phyloP scores from a whole-genome alignment of 2,329 filamentous ascomycete genomes.

The Thelonectria rubi region DNA sequence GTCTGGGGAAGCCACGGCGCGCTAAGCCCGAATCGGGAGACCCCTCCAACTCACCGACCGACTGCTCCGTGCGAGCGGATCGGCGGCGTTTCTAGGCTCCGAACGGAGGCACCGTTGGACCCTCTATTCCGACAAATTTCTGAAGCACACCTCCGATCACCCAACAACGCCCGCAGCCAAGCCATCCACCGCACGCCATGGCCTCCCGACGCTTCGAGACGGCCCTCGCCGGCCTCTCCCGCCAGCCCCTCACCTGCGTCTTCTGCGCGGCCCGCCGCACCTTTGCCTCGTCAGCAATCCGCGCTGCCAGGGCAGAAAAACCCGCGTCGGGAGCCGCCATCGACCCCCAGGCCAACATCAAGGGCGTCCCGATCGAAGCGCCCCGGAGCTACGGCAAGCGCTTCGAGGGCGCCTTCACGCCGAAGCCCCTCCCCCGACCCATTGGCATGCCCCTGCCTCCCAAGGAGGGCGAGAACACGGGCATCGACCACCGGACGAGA shows the following conservation, averaged over 20 bases:
- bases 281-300: conserved; percentile 56
- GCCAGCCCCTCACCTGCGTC: conserved; percentile 54
- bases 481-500: conserved; percentile 73
- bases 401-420: conserved; percentile 62
- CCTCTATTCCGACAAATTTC: conserved; percentile 34
- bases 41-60: conserved; percentile 26
- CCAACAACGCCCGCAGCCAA: conserved; percentile 23
- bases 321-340: conserved; percentile 48
- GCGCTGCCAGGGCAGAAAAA: conserved; percentile 45
- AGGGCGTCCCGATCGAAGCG: conserved; percentile 63
- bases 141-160: conserved; percentile 16
- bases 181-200: conserved; percentile 36
- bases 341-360: conserved; percentile 50
- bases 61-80: conserved; percentile 31
- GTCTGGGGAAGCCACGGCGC: conserved; percentile 42
- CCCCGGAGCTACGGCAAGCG: conserved; percentile 68
- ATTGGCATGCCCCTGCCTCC: conserved; percentile 85
- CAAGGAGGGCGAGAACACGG: conserved; percentile 80
- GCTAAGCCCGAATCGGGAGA: conserved; percentile 36
- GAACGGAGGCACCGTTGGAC: conserved; percentile 20
- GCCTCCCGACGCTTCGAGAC: conserved; percentile 46
- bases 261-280: conserved; percentile 61
- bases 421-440: conserved; percentile 71
- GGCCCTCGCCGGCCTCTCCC: conserved; percentile 42
- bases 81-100: conserved; percentile 26